These are phyloP conservation scores for Scedosporium dehoogii DNA, from an alignment of 2,329 filamentous ascomycete genomes.

Conservation along the genomic window DNA sequence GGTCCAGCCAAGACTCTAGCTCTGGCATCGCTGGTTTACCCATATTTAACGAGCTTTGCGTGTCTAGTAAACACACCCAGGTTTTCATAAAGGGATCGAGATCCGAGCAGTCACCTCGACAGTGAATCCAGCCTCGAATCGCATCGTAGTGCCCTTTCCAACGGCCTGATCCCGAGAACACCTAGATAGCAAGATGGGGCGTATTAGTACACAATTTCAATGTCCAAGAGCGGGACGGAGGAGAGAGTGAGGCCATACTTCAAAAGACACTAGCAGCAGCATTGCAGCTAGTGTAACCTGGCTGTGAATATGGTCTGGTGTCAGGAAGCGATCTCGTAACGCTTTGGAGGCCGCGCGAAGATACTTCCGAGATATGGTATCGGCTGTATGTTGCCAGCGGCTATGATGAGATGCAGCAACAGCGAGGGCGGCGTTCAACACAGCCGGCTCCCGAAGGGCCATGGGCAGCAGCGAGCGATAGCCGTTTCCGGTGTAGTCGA, in stretches of 20 bases:
- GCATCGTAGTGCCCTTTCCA: conserved; percentile 5
- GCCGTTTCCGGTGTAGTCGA: neutral
- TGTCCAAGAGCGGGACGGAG: too few relatives aligned
- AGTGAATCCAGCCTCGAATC: conserved; percentile 6
- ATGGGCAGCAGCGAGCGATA: neutral
- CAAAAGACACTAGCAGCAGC: neutral
- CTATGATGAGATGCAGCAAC: conserved; percentile 1
- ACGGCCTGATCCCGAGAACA: conserved; percentile 4
- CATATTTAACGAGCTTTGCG: conserved; percentile 5
- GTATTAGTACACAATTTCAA: too few relatives aligned
- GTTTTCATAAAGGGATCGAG: conserved; percentile 4
- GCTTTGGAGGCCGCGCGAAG: neutral
- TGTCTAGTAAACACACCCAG: conserved; percentile 6
- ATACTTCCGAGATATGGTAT: neutral
- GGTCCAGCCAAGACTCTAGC: neutral
- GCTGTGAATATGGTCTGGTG: neutral
- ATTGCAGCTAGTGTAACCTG: neutral
- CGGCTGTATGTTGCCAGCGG: conserved; percentile 1
- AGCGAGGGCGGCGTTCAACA: neutral
- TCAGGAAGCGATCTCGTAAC: neutral
- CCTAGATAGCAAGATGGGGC: neutral
- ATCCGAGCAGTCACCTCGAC: conserved; percentile 3
- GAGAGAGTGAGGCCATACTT: neutral
- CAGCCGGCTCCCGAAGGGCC: neutral
- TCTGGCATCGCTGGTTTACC: neutral